Base-by-base conservation (phyloP, 192 early-diverging fungal genomes). In the Dissophora ornata region DNA sequence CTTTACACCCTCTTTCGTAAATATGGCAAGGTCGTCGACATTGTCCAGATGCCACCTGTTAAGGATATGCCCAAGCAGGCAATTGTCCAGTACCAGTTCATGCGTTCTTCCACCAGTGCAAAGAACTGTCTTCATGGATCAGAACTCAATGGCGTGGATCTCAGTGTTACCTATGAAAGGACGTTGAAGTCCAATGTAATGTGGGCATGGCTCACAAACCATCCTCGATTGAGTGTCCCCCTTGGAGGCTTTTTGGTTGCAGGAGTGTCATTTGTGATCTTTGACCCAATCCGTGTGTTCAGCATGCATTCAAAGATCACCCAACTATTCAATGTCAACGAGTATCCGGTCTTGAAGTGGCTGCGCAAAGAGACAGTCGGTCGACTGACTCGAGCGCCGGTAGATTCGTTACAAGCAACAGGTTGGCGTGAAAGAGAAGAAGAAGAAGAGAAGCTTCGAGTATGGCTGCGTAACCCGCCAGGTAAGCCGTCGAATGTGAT, bases 201-300 rank as follows among this genome's bases (percentile, higher is more conserved):
- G 21, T 83, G 86, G 55, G 81, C 88, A 42, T 93, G 90, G 87
- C 47, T 92, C 19, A 83, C 85, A 46, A 83, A 84, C n/a, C 96
- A 96, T 77, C 89, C 93, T 28, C 82, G 94, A 28, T 83, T 92
- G 22, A 84, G 86, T 18, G 83, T 96, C 12, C 94, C 94, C 22
- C 52, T 97, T 21, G 81, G 92, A 3, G 88, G 95, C 4, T 95
- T 85, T 15, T 47, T 91, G 28, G 80, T 94, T 18, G 94, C 95
- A 0, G 90, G 85, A 12, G 71, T 95, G 16, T 88, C 91, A 7
- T 96, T 95, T 79, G 86, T 90, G 19, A 80, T 95, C 21, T 98
- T 98, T 79, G 97, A 97, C 62, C 96, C 97, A 4, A 84, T 96
- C 50, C 91, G 97, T 21, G 84, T 92, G 48, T 97, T 96, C 74